phyloP scores from a whole-genome alignment of 805 yeast genomes.

The Osmozyma mogii region DNA sequence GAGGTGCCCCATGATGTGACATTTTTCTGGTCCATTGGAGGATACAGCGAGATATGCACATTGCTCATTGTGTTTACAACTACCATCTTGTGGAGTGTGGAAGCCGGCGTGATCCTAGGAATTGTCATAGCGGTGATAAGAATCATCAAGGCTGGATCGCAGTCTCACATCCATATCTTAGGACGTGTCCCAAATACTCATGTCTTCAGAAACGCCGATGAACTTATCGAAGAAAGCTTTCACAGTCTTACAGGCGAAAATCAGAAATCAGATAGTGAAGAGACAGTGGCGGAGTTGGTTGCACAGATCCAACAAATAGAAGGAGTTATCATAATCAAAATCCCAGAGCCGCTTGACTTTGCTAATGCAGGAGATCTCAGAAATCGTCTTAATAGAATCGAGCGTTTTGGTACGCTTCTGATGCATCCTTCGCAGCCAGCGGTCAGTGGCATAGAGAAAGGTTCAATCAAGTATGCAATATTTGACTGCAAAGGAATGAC shows the following conservation, averaged over 20 bases:
- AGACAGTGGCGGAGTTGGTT: slow-evolving; percentile 8
- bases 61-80: slow-evolving; percentile 16
- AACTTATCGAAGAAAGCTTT: slow-evolving; percentile 35
- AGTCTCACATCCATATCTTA: slow-evolving; percentile 36
- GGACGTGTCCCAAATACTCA: slow-evolving; percentile 44
- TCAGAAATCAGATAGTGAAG: slow-evolving; percentile 22
- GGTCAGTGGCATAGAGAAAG: slow-evolving; percentile 32
- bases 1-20: slow-evolving; percentile 13
- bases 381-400: slow-evolving; percentile 58
- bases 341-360: slow-evolving; percentile 85
- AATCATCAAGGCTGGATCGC: slow-evolving; percentile 31
- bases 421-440: slow-evolving; percentile 71
- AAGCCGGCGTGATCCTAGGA: slow-evolving; percentile 31
- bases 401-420: slow-evolving; percentile 64
- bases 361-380: slow-evolving; percentile 77
- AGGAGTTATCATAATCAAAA: slow-evolving; percentile 69
- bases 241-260: slow-evolving; percentile 1
- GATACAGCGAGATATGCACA: slow-evolving; percentile 17
- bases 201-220: slow-evolving; percentile 67
- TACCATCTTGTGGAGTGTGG: slow-evolving; percentile 30
- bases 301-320: slow-evolving; percentile 42
- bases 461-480: slow-evolving; percentile 44
- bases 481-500: slow-evolving; percentile 82
- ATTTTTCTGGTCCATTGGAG: slow-evolving; percentile 16
- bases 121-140: slow-evolving; percentile 26